Evolutionary conservation across 108 stramenopile species (phyloP).

Genomic region (Cyclostephanos invisitatus): DNA sequence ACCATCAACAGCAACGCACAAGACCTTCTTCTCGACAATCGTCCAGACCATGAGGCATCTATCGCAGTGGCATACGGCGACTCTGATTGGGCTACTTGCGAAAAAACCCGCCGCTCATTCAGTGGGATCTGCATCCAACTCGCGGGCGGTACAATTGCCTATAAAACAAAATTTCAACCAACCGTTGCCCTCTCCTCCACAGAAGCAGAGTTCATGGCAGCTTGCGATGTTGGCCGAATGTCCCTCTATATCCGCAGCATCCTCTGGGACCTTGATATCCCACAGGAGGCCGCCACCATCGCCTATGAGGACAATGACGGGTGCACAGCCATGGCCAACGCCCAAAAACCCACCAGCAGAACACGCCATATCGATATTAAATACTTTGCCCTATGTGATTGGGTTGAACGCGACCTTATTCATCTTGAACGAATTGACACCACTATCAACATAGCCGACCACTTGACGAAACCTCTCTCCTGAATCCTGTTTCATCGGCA

Average conservation of each 20-base stretch:
- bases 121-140: slow-evolving; percentile 29
- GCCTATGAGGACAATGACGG: too few species aligned
- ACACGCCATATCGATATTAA: slow-evolving; percentile 31
- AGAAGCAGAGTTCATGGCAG: background rate
- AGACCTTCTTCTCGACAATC: background rate
- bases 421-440: background rate
- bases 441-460: background rate
- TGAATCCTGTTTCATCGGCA: too few species aligned
- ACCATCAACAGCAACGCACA: background rate
- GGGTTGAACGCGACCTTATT: slow-evolving; percentile 18
- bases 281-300: background rate
- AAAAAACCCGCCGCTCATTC: background rate
- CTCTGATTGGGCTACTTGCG: too few species aligned
- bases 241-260: slow-evolving; percentile 37
- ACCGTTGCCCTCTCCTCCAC: too few species aligned
- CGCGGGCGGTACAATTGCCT: background rate
- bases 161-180: background rate
- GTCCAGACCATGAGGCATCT: background rate
- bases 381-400: slow-evolving; percentile 18
- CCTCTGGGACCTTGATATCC: slow-evolving; percentile 37
- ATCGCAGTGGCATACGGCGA: too few species aligned
- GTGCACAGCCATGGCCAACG: slow-evolving; percentile 11
- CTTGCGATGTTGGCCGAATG: slow-evolving; percentile 33
- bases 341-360: slow-evolving; percentile 13
- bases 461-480: slow-evolving; percentile 4